Conservation (phyloP, 2,329 filamentous ascomycete species). For the Fusarium temperatum region DNA sequence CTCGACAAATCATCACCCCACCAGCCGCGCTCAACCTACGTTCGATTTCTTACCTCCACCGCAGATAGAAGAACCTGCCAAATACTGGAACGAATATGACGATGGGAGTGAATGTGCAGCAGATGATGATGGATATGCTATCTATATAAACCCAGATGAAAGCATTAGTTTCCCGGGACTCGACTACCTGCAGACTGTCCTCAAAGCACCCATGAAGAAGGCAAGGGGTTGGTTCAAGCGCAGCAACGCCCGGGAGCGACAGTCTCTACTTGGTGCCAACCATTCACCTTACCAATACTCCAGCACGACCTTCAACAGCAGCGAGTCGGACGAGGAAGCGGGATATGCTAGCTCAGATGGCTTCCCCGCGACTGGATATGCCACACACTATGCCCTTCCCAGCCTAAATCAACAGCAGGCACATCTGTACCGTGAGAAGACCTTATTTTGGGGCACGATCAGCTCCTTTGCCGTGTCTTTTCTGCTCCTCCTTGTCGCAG, state of each 20-base stretch:
- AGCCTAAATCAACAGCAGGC: constrained; percentile 62
- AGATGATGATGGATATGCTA: constrained; percentile 68
- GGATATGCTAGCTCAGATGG: constrained; percentile 64
- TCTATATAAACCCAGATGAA: constrained; percentile 78
- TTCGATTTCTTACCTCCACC: constrained; percentile 48
- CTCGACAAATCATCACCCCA: constrained; percentile 25
- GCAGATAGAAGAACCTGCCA: constrained; percentile 44
- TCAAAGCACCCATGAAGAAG: constrained; percentile 60
- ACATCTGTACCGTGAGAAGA: constrained; percentile 60
- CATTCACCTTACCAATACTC: constrained; percentile 42
- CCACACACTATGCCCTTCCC: constrained; percentile 63
- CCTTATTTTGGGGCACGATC: constrained; percentile 63
- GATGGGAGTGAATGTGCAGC: constrained; percentile 75
- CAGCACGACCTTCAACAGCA: constrained; percentile 43
- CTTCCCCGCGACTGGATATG: constrained; percentile 60
- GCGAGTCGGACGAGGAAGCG: constrained; percentile 56
- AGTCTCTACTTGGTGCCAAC: constrained; percentile 44
- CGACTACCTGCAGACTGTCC: constrained; percentile 63
- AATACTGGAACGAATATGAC: constrained; percentile 91
- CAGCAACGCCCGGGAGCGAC: constrained; percentile 40
- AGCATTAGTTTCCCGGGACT: constrained; percentile 69
- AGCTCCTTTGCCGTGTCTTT: constrained; percentile 67
- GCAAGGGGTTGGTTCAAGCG: constrained; percentile 60
- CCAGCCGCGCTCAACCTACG: constrained; percentile 36
- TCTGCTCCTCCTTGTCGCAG: constrained; percentile 70